Conservation (phyloP, 768 basidiomycete species). For the Kondoa malvinella region DNA sequence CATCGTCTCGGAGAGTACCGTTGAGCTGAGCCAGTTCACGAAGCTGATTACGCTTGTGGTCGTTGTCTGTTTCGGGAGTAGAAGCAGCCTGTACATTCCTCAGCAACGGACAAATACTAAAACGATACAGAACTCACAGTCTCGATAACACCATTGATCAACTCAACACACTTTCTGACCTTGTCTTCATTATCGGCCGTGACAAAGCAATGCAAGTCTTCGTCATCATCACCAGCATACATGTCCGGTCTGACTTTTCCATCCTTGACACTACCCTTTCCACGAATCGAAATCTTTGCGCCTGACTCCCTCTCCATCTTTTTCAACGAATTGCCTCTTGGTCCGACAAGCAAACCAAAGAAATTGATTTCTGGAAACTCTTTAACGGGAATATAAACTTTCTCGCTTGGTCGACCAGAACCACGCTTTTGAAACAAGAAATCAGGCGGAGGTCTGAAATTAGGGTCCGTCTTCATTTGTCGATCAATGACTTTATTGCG, state of each 20-base stretch:
- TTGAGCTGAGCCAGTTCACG: conserved; percentile 94
- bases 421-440: conserved; percentile 73
- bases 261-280: conserved; percentile 97
- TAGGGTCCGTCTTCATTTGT: conserved; percentile 93
- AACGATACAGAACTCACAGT: conserved; percentile 45
- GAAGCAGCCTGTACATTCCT: conserved; percentile 62
- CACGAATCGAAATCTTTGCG: conserved; percentile 94
- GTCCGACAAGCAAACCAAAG: conserved; percentile 92
- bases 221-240: conserved; percentile 89
- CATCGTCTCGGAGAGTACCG: conserved; percentile 96
- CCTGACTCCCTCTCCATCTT: conserved; percentile 98
- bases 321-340: conserved; percentile 96
- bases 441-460: conserved; percentile 91
- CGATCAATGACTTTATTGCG: conserved; percentile 83
- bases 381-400: conserved; percentile 98
- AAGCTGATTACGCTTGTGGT: conserved; percentile 96
- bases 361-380: conserved; percentile 99
- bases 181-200: conserved; percentile 83
- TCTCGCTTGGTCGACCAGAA: conserved; percentile 70
- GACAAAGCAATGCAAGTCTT: conserved; percentile 95
- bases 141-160: conserved; percentile 97
- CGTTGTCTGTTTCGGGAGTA: conserved; percentile 97
- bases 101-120: not conserved
- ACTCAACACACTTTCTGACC: conserved; percentile 70
- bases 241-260: conserved; percentile 78